These are phyloP conservation scores for Penicillium paradoxum DNA, from an alignment of 495 filamentous ascomycete species.

Conservation along the genomic window DNA sequence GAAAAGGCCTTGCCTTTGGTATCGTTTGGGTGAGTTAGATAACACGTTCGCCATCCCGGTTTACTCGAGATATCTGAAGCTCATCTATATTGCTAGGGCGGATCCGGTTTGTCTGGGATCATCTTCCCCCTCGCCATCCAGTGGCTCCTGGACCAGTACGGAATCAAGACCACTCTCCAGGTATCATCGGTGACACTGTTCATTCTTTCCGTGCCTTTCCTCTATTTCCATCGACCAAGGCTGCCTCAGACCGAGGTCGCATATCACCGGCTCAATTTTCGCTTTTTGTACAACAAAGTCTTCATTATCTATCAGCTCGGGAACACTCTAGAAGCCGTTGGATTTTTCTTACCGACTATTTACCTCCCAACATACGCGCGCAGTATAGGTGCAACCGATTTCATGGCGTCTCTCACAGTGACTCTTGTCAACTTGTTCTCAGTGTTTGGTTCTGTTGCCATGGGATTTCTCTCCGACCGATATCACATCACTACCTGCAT, in stretches of 20 bases:
- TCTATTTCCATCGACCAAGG: conserved; percentile 51
- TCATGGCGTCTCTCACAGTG: conserved; percentile 40
- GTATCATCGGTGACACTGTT: conserved; percentile 45
- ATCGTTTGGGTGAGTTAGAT: conserved; percentile 35
- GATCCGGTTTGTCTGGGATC: conserved; percentile 36
- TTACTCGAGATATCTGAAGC: not conserved
- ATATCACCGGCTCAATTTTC: conserved; percentile 26
- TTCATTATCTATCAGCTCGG: conserved; percentile 50
- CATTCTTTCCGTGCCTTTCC: conserved; percentile 45
- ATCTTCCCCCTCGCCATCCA: conserved; percentile 46
- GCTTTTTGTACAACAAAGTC: conserved; percentile 38
- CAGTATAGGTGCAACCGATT: conserved; percentile 31
- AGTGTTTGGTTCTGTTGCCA: conserved; percentile 48
- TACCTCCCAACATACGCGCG: conserved; percentile 37
- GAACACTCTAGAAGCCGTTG: conserved; percentile 50
- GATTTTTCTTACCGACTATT: conserved; percentile 36
- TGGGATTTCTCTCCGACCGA: conserved; percentile 53
- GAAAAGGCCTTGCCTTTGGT: conserved; percentile 46
- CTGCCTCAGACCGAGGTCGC: conserved; percentile 26
- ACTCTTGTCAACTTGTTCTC: conserved; percentile 47
- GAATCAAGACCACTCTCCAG: conserved; percentile 45
- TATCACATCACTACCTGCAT: conserved; percentile 52
- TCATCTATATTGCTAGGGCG: conserved; percentile 20
- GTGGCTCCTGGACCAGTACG: conserved; percentile 43
- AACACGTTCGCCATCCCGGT: not conserved